Base-by-base conservation (phyloP, 225 moss, liverwort and hornwort species). In the Antitrichia curtipendula region DNA sequence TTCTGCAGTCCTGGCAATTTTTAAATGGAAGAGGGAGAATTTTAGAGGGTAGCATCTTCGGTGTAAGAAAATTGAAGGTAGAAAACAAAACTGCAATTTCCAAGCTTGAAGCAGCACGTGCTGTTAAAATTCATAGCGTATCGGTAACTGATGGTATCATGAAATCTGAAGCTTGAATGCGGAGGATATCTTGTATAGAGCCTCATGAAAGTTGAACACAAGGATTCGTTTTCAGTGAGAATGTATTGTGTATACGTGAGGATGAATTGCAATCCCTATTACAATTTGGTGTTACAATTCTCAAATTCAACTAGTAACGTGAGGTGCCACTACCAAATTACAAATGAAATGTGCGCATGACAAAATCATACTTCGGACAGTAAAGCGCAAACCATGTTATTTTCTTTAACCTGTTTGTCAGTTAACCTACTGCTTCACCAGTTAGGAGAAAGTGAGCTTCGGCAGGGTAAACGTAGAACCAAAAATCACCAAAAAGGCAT, bases 121-220 rank as follows among this genome's bases (percentile, higher is more conserved):
- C 17, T 29, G 45, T 3, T 6, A 17, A 6, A 16, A 3, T 3
- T 0, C 3, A 2, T 6, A 6, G 0, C 1, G 13, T 10, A 18
- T 6, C 10, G 11, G 4, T 3, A 27, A 38, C 0, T 2, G 2
- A 43, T 5, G 5, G 0, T 16, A 27, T 27, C 5, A 70, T 27
- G 3, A 5, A 25, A 10, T 72, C 19, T 7, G 19, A 7, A 20
- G 2, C 4, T 4, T 0, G 3, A 19, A 47, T 19, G 47, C 11
- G 2, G 29, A 47, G 18, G 5, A 47, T 0, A 10, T 31, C 5
- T 31, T 29, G 18, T 19, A 12, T 1, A 19, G 2, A 7, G 12
- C 7, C 0, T 7, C 20, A 13, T 12, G 31, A 7, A 32, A 21
- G 3, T 5, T 20, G 4, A 32, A 7, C 4, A 21, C 7, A 2